Conservation (phyloP, 75 land plant genomes). For the Selaginella moellendorffii region DNA sequence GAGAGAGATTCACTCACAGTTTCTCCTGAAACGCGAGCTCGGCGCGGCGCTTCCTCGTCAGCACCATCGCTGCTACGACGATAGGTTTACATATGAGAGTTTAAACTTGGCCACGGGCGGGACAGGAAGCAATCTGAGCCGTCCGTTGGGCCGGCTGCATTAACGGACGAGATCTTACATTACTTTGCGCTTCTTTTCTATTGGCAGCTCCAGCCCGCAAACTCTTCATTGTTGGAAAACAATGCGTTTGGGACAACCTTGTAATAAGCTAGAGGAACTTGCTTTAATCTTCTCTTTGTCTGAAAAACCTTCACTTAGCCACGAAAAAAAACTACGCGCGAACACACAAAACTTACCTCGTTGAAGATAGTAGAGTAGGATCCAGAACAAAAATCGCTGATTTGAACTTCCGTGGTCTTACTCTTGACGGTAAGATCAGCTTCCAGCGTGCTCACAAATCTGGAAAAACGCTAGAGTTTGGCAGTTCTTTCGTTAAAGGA, state of each 20-base stretch:
- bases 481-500: neutral
- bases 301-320: too few species aligned
- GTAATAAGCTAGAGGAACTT: constrained; percentile 92
- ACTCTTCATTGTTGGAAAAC: constrained; percentile 50
- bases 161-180: too few species aligned
- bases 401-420: constrained; percentile 62
- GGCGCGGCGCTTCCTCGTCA: too few species aligned
- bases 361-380: constrained; percentile 83
- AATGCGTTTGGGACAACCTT: constrained; percentile 43
- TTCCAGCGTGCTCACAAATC: constrained; percentile 87
- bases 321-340: too few species aligned
- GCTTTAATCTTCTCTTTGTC: constrained; percentile 68
- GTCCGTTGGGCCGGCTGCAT: too few species aligned
- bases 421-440: constrained; percentile 78
- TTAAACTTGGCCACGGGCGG: too few species aligned
- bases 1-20: too few species aligned
- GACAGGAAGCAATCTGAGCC: too few species aligned
- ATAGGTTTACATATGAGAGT: too few species aligned
- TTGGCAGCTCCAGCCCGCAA: constrained; percentile 86
- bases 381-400: constrained; percentile 82
- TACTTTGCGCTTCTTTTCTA: neutral
- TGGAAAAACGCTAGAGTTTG: constrained; percentile 12
- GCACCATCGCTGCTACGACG: too few species aligned
- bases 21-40: too few species aligned
- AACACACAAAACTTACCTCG: constrained; percentile 35